Conservation (phyloP, 805 yeast genomes). For the Metschnikowia vanudenii region DNA sequence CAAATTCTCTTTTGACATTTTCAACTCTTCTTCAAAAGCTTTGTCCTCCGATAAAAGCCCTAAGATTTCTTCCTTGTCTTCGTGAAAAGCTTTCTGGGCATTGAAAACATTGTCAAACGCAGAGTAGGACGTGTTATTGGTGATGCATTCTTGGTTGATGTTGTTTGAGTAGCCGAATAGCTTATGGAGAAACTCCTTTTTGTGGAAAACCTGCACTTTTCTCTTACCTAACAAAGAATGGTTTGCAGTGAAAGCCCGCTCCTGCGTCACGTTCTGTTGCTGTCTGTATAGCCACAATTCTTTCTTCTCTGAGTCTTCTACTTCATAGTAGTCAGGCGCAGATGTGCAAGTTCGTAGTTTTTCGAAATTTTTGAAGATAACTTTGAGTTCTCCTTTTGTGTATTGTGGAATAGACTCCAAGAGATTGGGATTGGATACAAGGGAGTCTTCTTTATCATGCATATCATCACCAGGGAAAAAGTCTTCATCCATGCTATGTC, state of each 20-base stretch:
- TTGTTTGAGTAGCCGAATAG: constrained; percentile 40
- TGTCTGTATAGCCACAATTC: constrained; percentile 30
- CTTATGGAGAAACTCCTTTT: constrained; percentile 37
- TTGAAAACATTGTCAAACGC: constrained; percentile 36
- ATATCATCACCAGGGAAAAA: neutral
- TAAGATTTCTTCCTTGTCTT: constrained; percentile 41
- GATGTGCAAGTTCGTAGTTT: constrained; percentile 11
- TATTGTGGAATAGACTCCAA: constrained; percentile 40
- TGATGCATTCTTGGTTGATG: constrained; percentile 39
- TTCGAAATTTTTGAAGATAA: constrained; percentile 23
- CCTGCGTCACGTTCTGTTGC: constrained; percentile 33
- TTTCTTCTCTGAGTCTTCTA: constrained; percentile 25
- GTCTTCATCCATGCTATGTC: constrained; percentile 7
- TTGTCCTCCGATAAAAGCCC: constrained; percentile 34
- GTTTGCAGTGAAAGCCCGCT: constrained; percentile 32
- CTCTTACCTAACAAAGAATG: constrained; percentile 35
- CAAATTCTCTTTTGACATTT: constrained; percentile 11
- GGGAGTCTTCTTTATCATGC: constrained; percentile 1
- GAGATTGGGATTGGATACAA: constrained; percentile 3
- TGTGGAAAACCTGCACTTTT: constrained; percentile 40
- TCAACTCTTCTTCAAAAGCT: constrained; percentile 23
- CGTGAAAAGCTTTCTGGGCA: constrained; percentile 39
- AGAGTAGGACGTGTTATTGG: constrained; percentile 41
- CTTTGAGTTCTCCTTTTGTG: constrained; percentile 34
- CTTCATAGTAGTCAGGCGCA: constrained; percentile 5